Conservation (phyloP, 169 alveolate species). For the Plasmodium ovale region DNA sequence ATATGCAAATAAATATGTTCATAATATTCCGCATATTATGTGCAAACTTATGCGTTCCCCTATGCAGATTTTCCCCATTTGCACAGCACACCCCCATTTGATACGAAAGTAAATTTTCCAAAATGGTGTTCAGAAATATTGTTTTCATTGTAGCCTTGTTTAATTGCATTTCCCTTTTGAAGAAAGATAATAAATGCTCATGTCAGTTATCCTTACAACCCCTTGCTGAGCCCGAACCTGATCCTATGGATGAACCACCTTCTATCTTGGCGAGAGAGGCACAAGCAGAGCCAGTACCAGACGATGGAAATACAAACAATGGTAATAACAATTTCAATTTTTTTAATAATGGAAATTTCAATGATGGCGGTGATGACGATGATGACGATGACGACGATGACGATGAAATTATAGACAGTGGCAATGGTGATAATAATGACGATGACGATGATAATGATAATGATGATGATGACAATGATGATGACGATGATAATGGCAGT, state of each 20-base stretch:
- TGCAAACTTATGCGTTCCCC: too few relatives aligned
- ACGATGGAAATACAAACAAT: slow-evolving; percentile 49
- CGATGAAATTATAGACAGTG: slow-evolving; percentile 30
- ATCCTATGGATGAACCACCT: background rate
- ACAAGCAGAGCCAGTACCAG: slow-evolving; percentile 8
- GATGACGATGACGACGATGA: slow-evolving; percentile 61
- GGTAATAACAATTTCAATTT: background rate
- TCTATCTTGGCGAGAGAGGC: background rate
- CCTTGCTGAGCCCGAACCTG: slow-evolving; percentile 17
- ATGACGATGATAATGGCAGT: slow-evolving; percentile 5
- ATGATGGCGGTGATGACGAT: slow-evolving; percentile 6
- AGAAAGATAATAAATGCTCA: slow-evolving; percentile 2
- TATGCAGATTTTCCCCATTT: too few relatives aligned
- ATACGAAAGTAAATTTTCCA: background rate
- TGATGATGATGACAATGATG: slow-evolving; percentile 43
- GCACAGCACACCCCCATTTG: too few relatives aligned
- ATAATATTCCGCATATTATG: too few relatives aligned
- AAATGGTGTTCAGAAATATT: slow-evolving; percentile 35
- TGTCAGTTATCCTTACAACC: slow-evolving; percentile 4
- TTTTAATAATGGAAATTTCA: background rate
- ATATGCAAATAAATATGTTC: too few relatives aligned
- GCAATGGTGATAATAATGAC: background rate
- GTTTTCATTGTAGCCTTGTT: slow-evolving; percentile 7
- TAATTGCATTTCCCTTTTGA: background rate
- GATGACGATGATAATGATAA: slow-evolving; percentile 24